Conservation (phyloP, 768 basidiomycete species). For the Postia placenta region DNA sequence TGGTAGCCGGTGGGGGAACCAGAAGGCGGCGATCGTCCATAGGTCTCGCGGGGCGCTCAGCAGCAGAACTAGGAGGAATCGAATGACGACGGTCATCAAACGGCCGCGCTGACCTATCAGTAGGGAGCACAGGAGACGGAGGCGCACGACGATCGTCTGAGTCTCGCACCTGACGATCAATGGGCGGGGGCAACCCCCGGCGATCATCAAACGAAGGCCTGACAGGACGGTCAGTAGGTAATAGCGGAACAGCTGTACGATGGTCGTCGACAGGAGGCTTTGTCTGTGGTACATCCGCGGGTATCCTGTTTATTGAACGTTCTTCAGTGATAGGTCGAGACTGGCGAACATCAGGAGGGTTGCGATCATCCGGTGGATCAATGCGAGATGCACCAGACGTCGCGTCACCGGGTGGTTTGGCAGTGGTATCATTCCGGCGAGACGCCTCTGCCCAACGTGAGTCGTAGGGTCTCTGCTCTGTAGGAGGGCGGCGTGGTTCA, state of each 20-base stretch:
- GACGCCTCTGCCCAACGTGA: slow-evolving; percentile 32
- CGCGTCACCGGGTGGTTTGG: slow-evolving; percentile 19
- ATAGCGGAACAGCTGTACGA: slow-evolving; percentile 2
- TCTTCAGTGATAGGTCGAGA: slow-evolving; percentile 14
- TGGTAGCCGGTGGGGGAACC: not conserved
- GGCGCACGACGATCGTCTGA: slow-evolving; percentile 10
- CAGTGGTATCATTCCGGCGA: slow-evolving; percentile 30
- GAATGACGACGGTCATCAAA: slow-evolving; percentile 14
- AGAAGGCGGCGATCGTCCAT: not conserved
- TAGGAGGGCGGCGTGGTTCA: slow-evolving; percentile 33
- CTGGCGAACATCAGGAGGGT: slow-evolving; percentile 7
- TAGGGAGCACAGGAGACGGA: slow-evolving; percentile 7
- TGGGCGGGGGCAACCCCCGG: slow-evolving; percentile 6
- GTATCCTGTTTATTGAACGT: slow-evolving; percentile 12
- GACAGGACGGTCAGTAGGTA: not conserved
- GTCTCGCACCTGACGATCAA: slow-evolving; percentile 7
- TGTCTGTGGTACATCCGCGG: slow-evolving; percentile 1
- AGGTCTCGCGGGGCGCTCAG: slow-evolving; percentile 5
- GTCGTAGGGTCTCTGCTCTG: slow-evolving; percentile 44
- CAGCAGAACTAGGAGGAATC: not conserved
- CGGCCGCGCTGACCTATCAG: slow-evolving; percentile 6
- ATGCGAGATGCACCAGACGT: slow-evolving; percentile 19
- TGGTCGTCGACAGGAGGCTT: slow-evolving; percentile 10
- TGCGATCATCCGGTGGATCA: slow-evolving; percentile 24
- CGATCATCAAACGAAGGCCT: slow-evolving; percentile 9